These are phyloP conservation scores for Athelia psychrophila DNA, from an alignment of 1,284 basidiomycete genomes.

Conservation along the genomic window DNA sequence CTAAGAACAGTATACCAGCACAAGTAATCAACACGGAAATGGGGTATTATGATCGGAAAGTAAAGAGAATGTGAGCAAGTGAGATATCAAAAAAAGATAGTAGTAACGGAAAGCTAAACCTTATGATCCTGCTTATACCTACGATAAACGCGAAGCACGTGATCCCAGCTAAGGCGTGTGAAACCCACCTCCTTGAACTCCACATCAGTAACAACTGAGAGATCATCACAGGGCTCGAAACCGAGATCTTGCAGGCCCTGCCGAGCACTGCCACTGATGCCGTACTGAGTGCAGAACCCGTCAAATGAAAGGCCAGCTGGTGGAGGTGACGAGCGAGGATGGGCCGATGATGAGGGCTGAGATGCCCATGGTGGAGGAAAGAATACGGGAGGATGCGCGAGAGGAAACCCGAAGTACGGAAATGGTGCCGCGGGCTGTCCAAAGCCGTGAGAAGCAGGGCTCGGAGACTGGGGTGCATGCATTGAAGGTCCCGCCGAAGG, in stretches of 20 bases:
- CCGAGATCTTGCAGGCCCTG: not conserved
- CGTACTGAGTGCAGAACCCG: not conserved
- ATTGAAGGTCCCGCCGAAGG: no score
- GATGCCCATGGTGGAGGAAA: no score
- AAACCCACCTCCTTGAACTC: not conserved
- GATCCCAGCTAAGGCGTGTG: not conserved
- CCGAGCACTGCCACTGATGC: not conserved
- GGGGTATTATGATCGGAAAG: not conserved
- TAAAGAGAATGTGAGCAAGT: not conserved
- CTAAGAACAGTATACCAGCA: not conserved
- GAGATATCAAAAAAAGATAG: no score
- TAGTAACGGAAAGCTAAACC: no score
- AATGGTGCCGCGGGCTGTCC: no score
- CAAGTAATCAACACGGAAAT: not conserved
- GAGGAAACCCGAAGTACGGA: no score
- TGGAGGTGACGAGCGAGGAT: not conserved
- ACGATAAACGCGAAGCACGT: not conserved
- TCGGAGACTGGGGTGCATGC: no score
- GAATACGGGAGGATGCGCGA: no score
- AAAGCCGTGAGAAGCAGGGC: no score
- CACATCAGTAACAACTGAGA: not conserved
- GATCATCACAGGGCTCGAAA: not conserved
- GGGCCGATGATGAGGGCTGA: no score
- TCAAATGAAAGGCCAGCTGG: not conserved
- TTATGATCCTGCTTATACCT: not conserved